Evolutionary conservation across 2,329 filamentous ascomycete genomes (phyloP), one percentile per base, ranked within the genome.

Genomic region (Curvularia verruculosa): DNA sequence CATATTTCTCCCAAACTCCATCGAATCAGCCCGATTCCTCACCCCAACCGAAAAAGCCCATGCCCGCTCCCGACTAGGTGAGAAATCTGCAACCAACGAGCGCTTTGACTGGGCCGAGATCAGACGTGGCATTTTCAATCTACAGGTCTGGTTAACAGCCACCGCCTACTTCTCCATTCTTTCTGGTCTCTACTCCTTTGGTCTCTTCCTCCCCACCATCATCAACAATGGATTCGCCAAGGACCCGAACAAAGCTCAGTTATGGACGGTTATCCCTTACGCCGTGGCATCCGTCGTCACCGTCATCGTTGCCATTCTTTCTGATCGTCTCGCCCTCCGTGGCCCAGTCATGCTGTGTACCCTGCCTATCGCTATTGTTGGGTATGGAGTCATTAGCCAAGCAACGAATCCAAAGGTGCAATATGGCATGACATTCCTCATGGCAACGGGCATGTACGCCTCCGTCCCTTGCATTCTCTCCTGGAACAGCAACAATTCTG

Each of bases 401-500:
- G 79, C 83, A 18, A 69, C 77, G 9, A 78, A 80, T 21, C 71
- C 84, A 1, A 78, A 80, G 1, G 79, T 84, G 4, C 83, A 85
- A 49, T 89, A 88, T 63, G 86, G 81, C 37, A 88, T 88, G 85
- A 88, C 86, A 0, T 87, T 87, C 65, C 76, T 89, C 52, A 88
- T 89, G 85, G 85, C 87, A 0, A 84, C 83, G 0, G 87, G 87
- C 9, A 80, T 88, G 68, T 89, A 88, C 68, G 80, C 81, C 44
- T 85, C 83, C 40, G 85, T 89, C 0, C 87, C 87, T 0, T 84
- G 83, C 18, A 83, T 88, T 3, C 75, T 89, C 9, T 86, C 83
- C 1, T 89, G 87, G 87, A 84, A 87, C 59, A 84, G 84, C 2
- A 89, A 89, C 68, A 89, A 89, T 69, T 86, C 83, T 0, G 86